Base-by-base conservation (phyloP, 768 basidiomycete species). In the Clathrus columnatus region DNA sequence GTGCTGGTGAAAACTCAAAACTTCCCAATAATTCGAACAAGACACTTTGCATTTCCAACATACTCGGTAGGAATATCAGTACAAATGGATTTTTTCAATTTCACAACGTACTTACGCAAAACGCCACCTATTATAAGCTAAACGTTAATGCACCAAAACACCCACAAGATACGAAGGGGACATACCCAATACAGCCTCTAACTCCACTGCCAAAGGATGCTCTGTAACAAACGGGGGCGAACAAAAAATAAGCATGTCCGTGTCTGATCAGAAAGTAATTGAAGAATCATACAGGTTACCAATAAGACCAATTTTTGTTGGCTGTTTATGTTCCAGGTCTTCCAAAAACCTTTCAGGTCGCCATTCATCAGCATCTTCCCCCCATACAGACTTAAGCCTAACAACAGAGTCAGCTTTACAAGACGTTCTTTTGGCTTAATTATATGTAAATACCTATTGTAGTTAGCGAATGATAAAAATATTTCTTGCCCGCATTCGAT, bases 281-380 rank as follows among this genome's bases (percentile, higher is more conserved):
- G 16, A 47, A 41, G 6, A 10, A 21, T 14, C 11, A 30, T 30
- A 63, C 62, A 64, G 41, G 48, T 65, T 64, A 4, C 23, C 58
- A 36, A 50, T 57, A 14, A 65, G 41, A 26, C 64, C 60, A n/a
- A 65, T 51, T 20, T 52, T 48, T 2, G 51, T 57, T 45, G 61
- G 56, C 20, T 61, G 57, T 48, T 62, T 59, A 23, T 51, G 54
- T 14, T 61, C 59, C 21, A 60, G 18, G 26, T 53, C 59, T 24
- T 58, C 56, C 24, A 54, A 46, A 53, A 63, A 69, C 17, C 69
- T 61, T 24, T 58, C 27, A 5, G 68, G 68, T 32, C 68, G 64
- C 61, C 63, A 69, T 41, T 55, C 50, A 30, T 66, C 56, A 0
- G 68, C 68, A 29, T 70, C 68, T 17, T 63, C 58, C 2, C 68